Evolutionary conservation across 257 asterid species (phyloP).

Genomic region (Avicennia marina): DNA sequence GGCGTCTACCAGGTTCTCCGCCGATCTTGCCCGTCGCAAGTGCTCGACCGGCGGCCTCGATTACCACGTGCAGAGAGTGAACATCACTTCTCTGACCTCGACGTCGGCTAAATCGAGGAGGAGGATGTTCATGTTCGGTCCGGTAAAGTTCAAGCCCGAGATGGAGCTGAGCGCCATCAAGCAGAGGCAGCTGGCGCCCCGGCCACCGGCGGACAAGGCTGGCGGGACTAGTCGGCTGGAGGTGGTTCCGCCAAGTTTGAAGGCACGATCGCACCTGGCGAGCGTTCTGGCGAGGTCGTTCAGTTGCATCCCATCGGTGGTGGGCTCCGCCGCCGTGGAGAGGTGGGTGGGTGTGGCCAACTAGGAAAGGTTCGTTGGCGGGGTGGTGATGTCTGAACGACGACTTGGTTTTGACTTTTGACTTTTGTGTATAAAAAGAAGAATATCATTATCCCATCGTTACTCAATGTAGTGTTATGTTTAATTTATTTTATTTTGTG

Average conservation of each 20-base stretch:
- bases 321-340: constrained; percentile 10
- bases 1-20: too few relatives aligned
- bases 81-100: constrained; percentile 61
- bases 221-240: constrained; percentile 28
- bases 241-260: constrained; percentile 20
- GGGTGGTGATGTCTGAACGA: too few relatives aligned
- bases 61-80: constrained; percentile 34
- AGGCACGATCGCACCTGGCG: constrained; percentile 27
- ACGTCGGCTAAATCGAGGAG: constrained; percentile 63
- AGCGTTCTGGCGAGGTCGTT: constrained; percentile 40
- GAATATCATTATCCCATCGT: too few relatives aligned
- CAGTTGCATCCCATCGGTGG: constrained; percentile 39
- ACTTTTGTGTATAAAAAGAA: too few relatives aligned
- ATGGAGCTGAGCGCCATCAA: constrained; percentile 67
- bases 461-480: too few relatives aligned
- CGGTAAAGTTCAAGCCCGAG: constrained; percentile 70
- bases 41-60: constrained; percentile 11
- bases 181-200: constrained; percentile 46
- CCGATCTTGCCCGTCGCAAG: too few relatives aligned
- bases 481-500: too few relatives aligned
- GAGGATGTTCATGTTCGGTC: constrained; percentile 75
- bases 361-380: too few relatives aligned
- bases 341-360: constrained; percentile 14
- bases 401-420: too few relatives aligned
- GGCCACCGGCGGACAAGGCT: too few relatives aligned